These are phyloP conservation scores for Cyberlindnera sargentensis DNA, from an alignment of 805 yeast genomes.

Conservation along the genomic window DNA sequence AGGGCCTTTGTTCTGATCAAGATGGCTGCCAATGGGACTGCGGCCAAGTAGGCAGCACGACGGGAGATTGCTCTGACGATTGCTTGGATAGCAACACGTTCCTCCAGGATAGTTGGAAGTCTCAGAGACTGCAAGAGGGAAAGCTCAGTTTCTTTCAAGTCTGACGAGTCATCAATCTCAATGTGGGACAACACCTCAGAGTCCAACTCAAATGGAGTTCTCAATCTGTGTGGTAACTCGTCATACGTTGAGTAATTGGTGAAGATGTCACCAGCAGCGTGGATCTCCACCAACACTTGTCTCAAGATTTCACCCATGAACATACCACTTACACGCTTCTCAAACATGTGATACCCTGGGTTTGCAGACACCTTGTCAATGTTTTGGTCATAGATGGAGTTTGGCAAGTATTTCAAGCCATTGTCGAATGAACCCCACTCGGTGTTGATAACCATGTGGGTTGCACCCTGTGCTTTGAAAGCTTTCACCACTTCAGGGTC, in stretches of 20 bases:
- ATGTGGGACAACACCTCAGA: slow-evolving; percentile 82
- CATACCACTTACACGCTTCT: slow-evolving; percentile 89
- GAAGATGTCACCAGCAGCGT: slow-evolving; percentile 51
- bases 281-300: slow-evolving; percentile 62
- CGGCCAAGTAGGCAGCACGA: slow-evolving; percentile 86
- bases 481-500: slow-evolving; percentile 36
- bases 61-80: slow-evolving; percentile 74
- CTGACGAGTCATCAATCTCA: slow-evolving; percentile 77
- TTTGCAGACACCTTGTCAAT: slow-evolving; percentile 74
- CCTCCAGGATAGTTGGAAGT: slow-evolving; percentile 61
- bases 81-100: slow-evolving; percentile 65
- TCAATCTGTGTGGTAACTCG: slow-evolving; percentile 51
- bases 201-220: slow-evolving; percentile 70
- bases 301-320: slow-evolving; percentile 87
- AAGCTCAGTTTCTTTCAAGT: slow-evolving; percentile 62
- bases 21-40: slow-evolving; percentile 86
- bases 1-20: slow-evolving; percentile 61
- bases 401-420: slow-evolving; percentile 65
- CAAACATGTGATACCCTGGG: slow-evolving; percentile 85
- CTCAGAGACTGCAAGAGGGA: slow-evolving; percentile 60
- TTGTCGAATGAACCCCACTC: slow-evolving; percentile 99
- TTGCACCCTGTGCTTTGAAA: slow-evolving; percentile 36
- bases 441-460: slow-evolving; percentile 84
- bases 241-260: slow-evolving; percentile 36
- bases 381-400: slow-evolving; percentile 64